phyloP scores from a whole-genome alignment of 2,329 filamentous ascomycete species.

The Amauroascus niger region DNA sequence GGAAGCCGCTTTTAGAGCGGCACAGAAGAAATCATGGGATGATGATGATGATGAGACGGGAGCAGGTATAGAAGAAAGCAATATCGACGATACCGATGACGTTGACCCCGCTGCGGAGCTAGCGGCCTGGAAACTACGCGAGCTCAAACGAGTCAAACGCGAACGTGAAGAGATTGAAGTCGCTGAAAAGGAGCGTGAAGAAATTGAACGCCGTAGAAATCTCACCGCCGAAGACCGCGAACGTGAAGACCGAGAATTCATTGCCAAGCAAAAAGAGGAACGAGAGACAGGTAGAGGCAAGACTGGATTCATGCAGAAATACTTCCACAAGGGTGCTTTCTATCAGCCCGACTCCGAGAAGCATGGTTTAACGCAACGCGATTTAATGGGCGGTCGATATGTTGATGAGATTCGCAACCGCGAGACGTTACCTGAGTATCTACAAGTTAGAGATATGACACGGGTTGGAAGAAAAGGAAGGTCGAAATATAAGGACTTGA shows the following conservation, averaged over 20 bases:
- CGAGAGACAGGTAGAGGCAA: slow-evolving; percentile 63
- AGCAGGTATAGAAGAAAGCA: slow-evolving; percentile 57
- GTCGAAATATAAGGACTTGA: slow-evolving; percentile 81
- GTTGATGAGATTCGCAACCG: slow-evolving; percentile 75
- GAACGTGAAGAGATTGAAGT: slow-evolving; percentile 76
- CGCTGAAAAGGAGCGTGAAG: slow-evolving; percentile 74
- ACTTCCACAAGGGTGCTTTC: slow-evolving; percentile 94
- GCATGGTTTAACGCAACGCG: slow-evolving; percentile 65
- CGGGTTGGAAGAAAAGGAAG: slow-evolving; percentile 86
- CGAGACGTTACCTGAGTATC: slow-evolving; percentile 75
- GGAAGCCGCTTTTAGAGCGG: slow-evolving; percentile 63
- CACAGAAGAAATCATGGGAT: slow-evolving; percentile 76
- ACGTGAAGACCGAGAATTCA: slow-evolving; percentile 69
- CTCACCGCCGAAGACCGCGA: slow-evolving; percentile 77
- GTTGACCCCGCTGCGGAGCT: slow-evolving; percentile 78
- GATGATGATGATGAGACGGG: slow-evolving; percentile 50
- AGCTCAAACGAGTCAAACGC: slow-evolving; percentile 78
- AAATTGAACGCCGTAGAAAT: slow-evolving; percentile 78
- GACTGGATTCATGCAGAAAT: slow-evolving; percentile 87
- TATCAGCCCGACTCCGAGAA: slow-evolving; percentile 72
- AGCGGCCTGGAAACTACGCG: slow-evolving; percentile 87
- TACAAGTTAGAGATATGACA: slow-evolving; percentile 89
- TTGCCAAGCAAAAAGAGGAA: slow-evolving; percentile 70
- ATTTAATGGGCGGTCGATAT: slow-evolving; percentile 77
- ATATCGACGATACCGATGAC: slow-evolving; percentile 82